A percentile compares a stretch with the other conserved stretches of the same genome.
Evolutionary conservation across 768 basidiomycete genomes (phyloP).

Genomic region (Trametes cubensis): DNA sequence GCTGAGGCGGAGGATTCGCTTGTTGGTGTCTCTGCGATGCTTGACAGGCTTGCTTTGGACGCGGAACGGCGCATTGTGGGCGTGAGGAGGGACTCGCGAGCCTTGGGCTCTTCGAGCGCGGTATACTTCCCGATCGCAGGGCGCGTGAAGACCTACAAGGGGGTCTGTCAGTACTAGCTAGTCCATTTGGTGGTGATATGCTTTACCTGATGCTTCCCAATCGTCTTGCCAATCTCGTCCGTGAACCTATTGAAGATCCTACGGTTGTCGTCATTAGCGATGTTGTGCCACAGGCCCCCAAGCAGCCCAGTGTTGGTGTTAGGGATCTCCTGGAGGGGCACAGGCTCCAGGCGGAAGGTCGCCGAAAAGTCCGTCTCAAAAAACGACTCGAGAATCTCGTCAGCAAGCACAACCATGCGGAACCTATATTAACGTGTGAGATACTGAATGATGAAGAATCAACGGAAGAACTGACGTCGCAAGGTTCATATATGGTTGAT

Average conservation of each 20-base stretch:
- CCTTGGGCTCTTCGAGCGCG: constrained; percentile 82
- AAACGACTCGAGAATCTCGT: constrained; percentile 95
- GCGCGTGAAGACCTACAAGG: constrained; percentile 60
- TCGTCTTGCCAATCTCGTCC: constrained; percentile 92
- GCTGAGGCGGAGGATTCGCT: constrained; percentile 18
- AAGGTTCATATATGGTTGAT: constrained; percentile 91
- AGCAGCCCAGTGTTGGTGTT: constrained; percentile 61
- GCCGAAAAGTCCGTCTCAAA: constrained; percentile 90
- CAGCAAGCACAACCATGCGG: constrained; percentile 98
- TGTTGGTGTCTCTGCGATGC: constrained; percentile 37
- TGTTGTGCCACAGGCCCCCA: constrained; percentile 87
- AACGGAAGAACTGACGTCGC: constrained; percentile 59
- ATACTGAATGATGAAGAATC: neutral
- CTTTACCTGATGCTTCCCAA: constrained; percentile 86
- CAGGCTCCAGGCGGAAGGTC: constrained; percentile 79
- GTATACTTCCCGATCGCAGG: constrained; percentile 89
- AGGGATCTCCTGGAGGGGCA: constrained; percentile 69
- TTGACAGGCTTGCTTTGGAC: constrained; percentile 54
- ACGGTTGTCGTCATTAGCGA: constrained; percentile 90
- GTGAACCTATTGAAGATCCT: constrained; percentile 92
- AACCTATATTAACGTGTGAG: constrained; percentile 56
- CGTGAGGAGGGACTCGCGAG: constrained; percentile 83
- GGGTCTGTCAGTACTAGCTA: neutral
- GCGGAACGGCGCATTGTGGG: constrained; percentile 63
- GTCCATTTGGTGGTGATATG: neutral